Conservation (phyloP, 306 rosid genomes). For the Rosa chinensis region DNA sequence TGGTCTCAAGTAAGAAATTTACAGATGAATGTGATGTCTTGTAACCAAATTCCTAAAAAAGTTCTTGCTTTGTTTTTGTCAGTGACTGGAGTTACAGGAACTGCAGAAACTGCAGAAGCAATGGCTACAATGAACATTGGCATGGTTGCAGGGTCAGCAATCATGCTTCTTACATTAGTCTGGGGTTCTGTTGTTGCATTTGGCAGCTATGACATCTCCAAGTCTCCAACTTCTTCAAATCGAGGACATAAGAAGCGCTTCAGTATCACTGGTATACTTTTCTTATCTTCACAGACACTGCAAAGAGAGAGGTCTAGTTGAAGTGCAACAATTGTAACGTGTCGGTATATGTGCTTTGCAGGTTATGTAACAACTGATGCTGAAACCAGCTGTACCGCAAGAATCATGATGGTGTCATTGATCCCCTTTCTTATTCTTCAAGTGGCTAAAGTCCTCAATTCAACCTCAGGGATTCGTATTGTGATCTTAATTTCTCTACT, state of each 20-base stretch:
- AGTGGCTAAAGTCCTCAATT: constrained; percentile 24
- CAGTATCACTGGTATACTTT: constrained; percentile 26
- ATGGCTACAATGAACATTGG: constrained; percentile 29
- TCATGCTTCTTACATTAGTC: constrained; percentile 33
- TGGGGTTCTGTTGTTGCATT: constrained; percentile 40
- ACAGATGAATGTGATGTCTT: not conserved
- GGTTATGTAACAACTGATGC: constrained; percentile 34
- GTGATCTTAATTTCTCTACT: constrained; percentile 29
- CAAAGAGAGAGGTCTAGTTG: constrained; percentile 1
- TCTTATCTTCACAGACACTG: not conserved
- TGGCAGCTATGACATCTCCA: constrained; percentile 35
- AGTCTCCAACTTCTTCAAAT: constrained; percentile 16
- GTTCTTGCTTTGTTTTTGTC: not conserved
- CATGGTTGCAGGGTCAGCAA: constrained; percentile 36
- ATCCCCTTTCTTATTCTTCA: constrained; percentile 42
- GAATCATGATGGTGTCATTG: constrained; percentile 33
- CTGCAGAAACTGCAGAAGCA: constrained; percentile 12
- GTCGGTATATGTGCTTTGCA: not conserved
- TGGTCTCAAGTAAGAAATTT: not conserved
- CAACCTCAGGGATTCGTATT: constrained; percentile 17
- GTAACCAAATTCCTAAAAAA: not conserved
- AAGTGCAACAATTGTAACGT: not conserved
- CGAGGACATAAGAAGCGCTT: constrained; percentile 15
- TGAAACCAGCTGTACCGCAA: constrained; percentile 29
- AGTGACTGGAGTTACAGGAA: constrained; percentile 35